Evolutionary conservation across 2,329 filamentous ascomycete species (phyloP).

Genomic region (Botrytis aclada): DNA sequence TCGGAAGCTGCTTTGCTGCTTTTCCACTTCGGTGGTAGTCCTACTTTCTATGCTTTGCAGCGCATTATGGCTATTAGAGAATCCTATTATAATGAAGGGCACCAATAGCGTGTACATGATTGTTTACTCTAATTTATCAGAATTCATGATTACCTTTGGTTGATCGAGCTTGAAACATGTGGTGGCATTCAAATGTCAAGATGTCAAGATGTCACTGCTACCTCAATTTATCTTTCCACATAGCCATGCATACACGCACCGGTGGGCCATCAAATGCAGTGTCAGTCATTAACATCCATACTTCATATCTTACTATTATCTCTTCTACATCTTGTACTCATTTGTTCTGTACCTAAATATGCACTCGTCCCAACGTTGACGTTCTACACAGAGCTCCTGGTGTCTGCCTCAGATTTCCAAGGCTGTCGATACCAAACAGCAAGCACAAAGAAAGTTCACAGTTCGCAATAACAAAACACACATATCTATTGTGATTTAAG

Average conservation of each 20-base stretch:
- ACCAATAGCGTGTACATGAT: constrained; percentile 1
- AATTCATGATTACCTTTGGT: not conserved
- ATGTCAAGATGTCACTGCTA: not conserved
- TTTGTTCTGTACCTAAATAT: not conserved
- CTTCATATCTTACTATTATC: not conserved
- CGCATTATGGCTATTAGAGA: constrained; percentile 7
- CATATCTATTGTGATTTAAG: not conserved
- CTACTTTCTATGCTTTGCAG: constrained; percentile 1
- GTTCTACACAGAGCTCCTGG: not conserved
- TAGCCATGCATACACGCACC: not conserved
- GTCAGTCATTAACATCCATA: not conserved
- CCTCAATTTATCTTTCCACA: not conserved
- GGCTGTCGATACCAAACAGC: not conserved
- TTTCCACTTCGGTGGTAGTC: not conserved
- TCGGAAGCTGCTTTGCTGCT: constrained; percentile 9
- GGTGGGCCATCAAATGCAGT: not conserved
- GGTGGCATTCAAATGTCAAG: not conserved
- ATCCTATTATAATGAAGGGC: not conserved
- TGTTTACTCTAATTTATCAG: not conserved
- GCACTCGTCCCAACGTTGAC: not conserved
- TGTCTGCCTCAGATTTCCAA: not conserved
- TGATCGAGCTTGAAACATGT: not conserved
- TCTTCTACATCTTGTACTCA: not conserved
- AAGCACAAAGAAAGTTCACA: not conserved
- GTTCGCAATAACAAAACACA: not conserved